Base-by-base conservation (phyloP, 2,329 filamentous ascomycete species). In the Colletotrichum sublineola region DNA sequence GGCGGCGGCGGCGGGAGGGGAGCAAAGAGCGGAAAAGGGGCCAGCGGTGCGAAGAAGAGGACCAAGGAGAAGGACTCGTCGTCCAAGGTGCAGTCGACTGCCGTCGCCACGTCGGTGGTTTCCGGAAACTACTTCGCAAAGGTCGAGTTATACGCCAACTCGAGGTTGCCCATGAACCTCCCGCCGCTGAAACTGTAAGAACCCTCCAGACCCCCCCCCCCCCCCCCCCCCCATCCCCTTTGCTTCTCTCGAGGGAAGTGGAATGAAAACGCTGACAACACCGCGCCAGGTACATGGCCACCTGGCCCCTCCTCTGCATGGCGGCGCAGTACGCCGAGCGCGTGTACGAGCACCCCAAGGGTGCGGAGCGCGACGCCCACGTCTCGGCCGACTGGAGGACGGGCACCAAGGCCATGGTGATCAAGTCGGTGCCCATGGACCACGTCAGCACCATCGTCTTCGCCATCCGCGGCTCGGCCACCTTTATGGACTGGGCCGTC, bases 401-500 rank as follows among this genome's bases (percentile, higher is more conserved):
- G 4, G 93, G 93, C n/a, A 93, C 93, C 1, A 96, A 95, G 79
- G 92, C 94, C 33, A 96, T 96, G 91, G 90, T 93, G 20, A 91
- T 97, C 78, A 96, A 95, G 78, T 94, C 92, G 0, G 87, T 95
- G 0, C 90, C 93, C 1, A 90, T 95, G 79, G 94, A 96, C 77
- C 87, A 94, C 77, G 90, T 92, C 83, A 90, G 93, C 78, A 91
- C 92, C 24, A 92, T 97, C 67, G 92, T 97, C 14, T 93, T 97
- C 77, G 94, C 94, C 18, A 93, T 97, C 74, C 90, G 94, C 29
- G 94, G 94, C 29, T 94, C 91, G 0, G 90, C 94, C 33, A 93
- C 90, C 8, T 93, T 96, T 76, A 90, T 93, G 84, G 94, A 97
- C 82, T 97, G 94, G 94, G 89, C 92, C 1, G 93, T 96, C 57